A percentile compares a stretch with the other conserved stretches of the same genome.
These are phyloP conservation scores for Zangia roseola DNA, from an alignment of 768 basidiomycete species.

Conservation along the genomic window DNA sequence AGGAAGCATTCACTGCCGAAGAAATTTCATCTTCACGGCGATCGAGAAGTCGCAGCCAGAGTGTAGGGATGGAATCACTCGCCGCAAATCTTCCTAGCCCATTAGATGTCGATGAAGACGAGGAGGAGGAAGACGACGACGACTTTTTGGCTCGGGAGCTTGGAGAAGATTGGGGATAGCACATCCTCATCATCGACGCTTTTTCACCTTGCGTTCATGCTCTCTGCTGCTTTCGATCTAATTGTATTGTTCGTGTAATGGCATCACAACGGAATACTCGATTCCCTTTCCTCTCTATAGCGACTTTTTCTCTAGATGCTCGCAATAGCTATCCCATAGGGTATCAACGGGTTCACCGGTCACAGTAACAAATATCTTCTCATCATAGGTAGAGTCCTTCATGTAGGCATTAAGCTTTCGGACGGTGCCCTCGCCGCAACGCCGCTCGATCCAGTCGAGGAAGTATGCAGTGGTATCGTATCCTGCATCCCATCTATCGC, in stretches of 20 bases:
- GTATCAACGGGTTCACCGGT: conserved; percentile 51
- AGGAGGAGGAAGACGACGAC: conserved; percentile 65
- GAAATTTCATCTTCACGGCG: conserved; percentile 36
- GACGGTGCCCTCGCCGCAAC: conserved; percentile 52
- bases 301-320: conserved; percentile 29
- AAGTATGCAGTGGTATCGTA: conserved; percentile 76
- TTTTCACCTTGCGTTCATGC: conserved; percentile 2
- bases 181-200: neutral
- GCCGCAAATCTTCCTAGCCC: conserved; percentile 18
- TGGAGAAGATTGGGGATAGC: conserved; percentile 75
- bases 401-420: conserved; percentile 57
- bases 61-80: conserved; percentile 10
- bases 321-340: conserved; percentile 60
- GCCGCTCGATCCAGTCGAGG: conserved; percentile 61
- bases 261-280: conserved; percentile 6
- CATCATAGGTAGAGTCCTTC: conserved; percentile 49
- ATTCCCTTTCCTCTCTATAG: neutral
- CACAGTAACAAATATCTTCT: conserved; percentile 49
- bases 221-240: conserved; percentile 20
- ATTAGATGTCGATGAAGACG: conserved; percentile 39
- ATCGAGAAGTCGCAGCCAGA: conserved; percentile 25
- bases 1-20: conserved; percentile 60
- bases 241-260: conserved; percentile 21
- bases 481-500: conserved; percentile 68
- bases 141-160: conserved; percentile 82